Evolutionary conservation across 108 stramenopile genomes (phyloP).

Genomic region (Cylindrotheca fusiformis): DNA sequence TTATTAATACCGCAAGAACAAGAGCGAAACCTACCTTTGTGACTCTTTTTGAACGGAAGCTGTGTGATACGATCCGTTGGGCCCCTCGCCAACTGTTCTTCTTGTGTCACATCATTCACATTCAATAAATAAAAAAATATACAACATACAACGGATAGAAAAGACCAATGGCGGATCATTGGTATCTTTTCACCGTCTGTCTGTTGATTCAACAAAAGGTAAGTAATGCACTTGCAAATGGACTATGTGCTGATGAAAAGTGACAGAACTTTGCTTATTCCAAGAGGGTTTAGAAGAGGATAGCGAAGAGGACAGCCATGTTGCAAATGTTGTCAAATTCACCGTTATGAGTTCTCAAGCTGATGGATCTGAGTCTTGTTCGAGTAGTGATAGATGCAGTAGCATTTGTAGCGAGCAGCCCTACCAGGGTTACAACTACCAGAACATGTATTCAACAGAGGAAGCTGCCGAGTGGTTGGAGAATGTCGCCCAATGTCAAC

Average conservation of each 20-base stretch:
- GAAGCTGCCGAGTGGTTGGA: conserved; percentile 12
- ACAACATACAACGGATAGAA: no score
- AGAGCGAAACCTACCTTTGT: no score
- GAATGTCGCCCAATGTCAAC: background rate
- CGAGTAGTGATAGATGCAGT: conserved; percentile 3
- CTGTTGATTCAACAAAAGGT: no score
- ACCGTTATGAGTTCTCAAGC: conserved; percentile 8
- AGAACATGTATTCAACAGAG: conserved; percentile 4
- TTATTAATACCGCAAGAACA: no score
- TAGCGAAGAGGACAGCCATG: background rate
- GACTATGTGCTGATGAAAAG: conserved; percentile 1
- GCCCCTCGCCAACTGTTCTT: no score
- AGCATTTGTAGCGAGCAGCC: background rate
- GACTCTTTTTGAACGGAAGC: no score
- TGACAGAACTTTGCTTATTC: background rate
- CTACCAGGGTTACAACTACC: conserved; percentile 2
- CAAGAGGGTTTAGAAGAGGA: no score
- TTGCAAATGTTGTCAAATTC: background rate
- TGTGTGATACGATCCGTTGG: no score
- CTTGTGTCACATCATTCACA: no score
- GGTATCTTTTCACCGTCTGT: no score
- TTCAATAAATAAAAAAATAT: no score
- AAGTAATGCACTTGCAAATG: conserved; percentile 1
- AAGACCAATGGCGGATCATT: no score
- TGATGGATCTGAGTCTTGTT: conserved; percentile 9